phyloP scores from a whole-genome alignment of 768 basidiomycete genomes.

The Leccinum sublutescens region DNA sequence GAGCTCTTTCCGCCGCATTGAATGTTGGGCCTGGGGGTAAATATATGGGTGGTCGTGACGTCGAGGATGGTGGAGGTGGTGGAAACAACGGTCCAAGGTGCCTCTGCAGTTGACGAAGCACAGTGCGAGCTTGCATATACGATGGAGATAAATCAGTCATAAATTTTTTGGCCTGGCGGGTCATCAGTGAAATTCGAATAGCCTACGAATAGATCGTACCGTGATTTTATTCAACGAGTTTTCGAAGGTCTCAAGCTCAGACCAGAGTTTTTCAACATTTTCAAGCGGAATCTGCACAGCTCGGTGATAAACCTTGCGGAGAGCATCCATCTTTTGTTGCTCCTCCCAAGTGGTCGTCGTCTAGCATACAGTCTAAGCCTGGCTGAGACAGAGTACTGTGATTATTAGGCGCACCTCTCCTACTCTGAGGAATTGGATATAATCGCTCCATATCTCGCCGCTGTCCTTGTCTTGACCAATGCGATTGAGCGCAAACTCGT shows the following conservation, averaged over 20 bases:
- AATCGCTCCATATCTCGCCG: slow-evolving; percentile 91
- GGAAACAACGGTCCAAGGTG: slow-evolving; percentile 63
- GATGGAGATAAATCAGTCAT: slow-evolving; percentile 88
- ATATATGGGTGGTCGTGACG: slow-evolving; percentile 44
- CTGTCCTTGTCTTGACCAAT: slow-evolving; percentile 92
- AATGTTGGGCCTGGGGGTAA: slow-evolving; percentile 75
- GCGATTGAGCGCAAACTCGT: slow-evolving; percentile 88
- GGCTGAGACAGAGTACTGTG: not conserved
- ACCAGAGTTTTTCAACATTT: slow-evolving; percentile 91
- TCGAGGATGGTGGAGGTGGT: slow-evolving; percentile 42
- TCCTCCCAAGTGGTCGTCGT: slow-evolving; percentile 90
- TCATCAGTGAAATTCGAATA: slow-evolving; percentile 11
- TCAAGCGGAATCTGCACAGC: slow-evolving; percentile 94
- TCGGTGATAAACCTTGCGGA: slow-evolving; percentile 90
- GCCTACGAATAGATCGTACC: slow-evolving; percentile 33
- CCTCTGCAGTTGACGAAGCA: slow-evolving; percentile 78
- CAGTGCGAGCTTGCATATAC: slow-evolving; percentile 93
- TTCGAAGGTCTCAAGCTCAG: slow-evolving; percentile 91
- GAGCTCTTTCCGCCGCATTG: slow-evolving; percentile 64
- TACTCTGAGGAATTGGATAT: slow-evolving; percentile 82
- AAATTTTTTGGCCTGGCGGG: slow-evolving; percentile 84
- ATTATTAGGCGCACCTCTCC: slow-evolving; percentile 59
- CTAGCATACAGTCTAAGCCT: slow-evolving; percentile 30
- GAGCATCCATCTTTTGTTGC: slow-evolving; percentile 90
- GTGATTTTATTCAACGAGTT: slow-evolving; percentile 86